Conservation (phyloP, 2,329 filamentous ascomycete species). For the Xylariales sp. region DNA sequence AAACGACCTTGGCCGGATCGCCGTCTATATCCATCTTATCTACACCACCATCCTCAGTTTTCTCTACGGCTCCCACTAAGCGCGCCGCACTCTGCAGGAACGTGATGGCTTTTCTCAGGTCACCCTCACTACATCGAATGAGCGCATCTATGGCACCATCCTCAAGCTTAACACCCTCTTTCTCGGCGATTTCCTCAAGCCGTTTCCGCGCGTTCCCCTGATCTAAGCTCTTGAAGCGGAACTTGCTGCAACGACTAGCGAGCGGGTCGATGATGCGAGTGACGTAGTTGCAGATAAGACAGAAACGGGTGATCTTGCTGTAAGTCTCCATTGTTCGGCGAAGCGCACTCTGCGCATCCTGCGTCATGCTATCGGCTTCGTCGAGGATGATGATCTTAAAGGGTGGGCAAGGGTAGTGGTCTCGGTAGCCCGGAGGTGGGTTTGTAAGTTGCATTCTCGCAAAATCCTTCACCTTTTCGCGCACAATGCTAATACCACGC, state of each 20-base stretch:
- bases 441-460: slow-evolving; percentile 94
- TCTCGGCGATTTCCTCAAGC: slow-evolving; percentile 82
- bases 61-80: slow-evolving; percentile 76
- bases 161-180: slow-evolving; percentile 81
- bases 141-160: slow-evolving; percentile 84
- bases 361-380: slow-evolving; percentile 98
- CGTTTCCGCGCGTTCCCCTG: slow-evolving; percentile 83
- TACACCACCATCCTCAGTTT: slow-evolving; percentile 57
- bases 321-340: slow-evolving; percentile 99
- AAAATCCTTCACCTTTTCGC: slow-evolving; percentile 98
- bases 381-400: slow-evolving; percentile 99
- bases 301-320: slow-evolving; percentile 95
- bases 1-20: slow-evolving; percentile 67
- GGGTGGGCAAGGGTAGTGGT: slow-evolving; percentile 89
- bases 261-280: slow-evolving; percentile 97
- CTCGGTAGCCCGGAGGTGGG: slow-evolving; percentile 72
- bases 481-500: slow-evolving; percentile 95
- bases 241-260: slow-evolving; percentile 93
- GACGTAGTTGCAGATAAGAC: slow-evolving; percentile 98
- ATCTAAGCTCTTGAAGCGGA: slow-evolving; percentile 96
- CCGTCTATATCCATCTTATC: slow-evolving; percentile 72
- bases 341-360: slow-evolving; percentile 94
- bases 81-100: slow-evolving; percentile 94
- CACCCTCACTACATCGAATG: slow-evolving; percentile 89
- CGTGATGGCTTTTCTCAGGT: slow-evolving; percentile 95